A percentile compares a stretch with the other conserved stretches of the same genome.
Conservation (phyloP, 176 grass and related monocot species). For the Oryza australiensis region DNA sequence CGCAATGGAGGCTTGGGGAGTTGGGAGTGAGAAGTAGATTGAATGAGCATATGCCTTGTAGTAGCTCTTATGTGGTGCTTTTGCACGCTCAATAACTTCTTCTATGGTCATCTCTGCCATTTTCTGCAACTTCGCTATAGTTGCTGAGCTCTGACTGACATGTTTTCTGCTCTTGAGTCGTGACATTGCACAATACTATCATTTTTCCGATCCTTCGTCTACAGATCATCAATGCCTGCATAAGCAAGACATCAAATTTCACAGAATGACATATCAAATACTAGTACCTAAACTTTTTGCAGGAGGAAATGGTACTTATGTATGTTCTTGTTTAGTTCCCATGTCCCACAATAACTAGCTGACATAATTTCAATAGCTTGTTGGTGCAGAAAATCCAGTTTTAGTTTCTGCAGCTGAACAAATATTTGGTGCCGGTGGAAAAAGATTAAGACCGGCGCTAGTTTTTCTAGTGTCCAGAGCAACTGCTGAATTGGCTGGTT, state of each 20-base stretch:
- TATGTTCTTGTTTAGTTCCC: not conserved
- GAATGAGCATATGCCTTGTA: not conserved
- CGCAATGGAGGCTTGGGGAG: not conserved
- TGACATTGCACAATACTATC: not conserved
- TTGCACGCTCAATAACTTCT: not conserved
- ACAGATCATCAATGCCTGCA: not conserved
- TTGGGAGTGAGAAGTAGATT: not conserved
- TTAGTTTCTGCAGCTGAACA: slow-evolving; percentile 73
- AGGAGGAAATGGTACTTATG: not conserved
- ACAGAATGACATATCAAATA: slow-evolving; percentile 4
- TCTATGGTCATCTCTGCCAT: not conserved
- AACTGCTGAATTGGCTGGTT: slow-evolving; percentile 65
- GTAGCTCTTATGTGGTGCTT: not conserved
- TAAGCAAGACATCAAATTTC: not conserved
- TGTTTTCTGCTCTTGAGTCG: not conserved
- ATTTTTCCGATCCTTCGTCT: not conserved
- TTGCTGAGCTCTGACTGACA: not conserved
- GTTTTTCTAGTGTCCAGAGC: slow-evolving; percentile 88
- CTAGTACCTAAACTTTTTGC: not conserved
- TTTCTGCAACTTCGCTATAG: slow-evolving; percentile 3
- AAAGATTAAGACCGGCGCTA: slow-evolving; percentile 76
- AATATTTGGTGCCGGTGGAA: slow-evolving; percentile 87
- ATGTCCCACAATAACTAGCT: slow-evolving; percentile 22
- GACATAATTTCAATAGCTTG: slow-evolving; percentile 59
- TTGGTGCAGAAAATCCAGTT: slow-evolving; percentile 87